Conservation (phyloP, 148 eudicot genomes). For the Hydrangea macrophylla region DNA sequence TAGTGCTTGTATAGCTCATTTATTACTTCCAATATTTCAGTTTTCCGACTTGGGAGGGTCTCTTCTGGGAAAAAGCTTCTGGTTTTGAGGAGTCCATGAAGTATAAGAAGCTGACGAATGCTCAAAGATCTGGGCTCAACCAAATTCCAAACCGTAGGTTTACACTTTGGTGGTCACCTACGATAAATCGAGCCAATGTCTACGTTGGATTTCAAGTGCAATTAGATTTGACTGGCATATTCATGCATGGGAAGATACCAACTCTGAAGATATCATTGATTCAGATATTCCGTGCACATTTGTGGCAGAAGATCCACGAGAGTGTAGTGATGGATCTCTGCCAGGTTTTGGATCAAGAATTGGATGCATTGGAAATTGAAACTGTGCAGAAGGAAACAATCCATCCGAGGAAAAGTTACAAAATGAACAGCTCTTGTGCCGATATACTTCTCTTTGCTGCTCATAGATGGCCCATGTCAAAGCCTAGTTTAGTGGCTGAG, state of each 20-base stretch:
- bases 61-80: constrained; percentile 99
- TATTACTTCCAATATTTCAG: constrained; percentile 33
- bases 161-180: constrained; percentile 99
- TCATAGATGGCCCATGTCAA: constrained; percentile 99
- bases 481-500: constrained; percentile 96
- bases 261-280: constrained; percentile 94
- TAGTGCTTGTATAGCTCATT: neutral
- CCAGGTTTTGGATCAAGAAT: constrained; percentile 96
- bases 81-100: constrained; percentile 99
- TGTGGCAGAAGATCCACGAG: constrained; percentile 99
- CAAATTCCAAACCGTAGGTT: constrained; percentile 98
- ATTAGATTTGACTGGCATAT: constrained; percentile 95
- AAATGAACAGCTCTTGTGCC: constrained; percentile 99
- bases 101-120: constrained; percentile 94
- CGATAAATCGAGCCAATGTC: constrained; percentile 95
- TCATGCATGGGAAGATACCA: constrained; percentile 99
- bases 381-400: constrained; percentile 99
- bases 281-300: constrained; percentile 99
- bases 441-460: constrained; percentile 97
- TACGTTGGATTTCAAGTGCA: constrained; percentile 99
- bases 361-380: constrained; percentile 96
- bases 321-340: constrained; percentile 99
- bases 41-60: constrained; percentile 99
- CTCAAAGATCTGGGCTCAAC: constrained; percentile 96
- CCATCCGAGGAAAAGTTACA: constrained; percentile 98